Percentiles rank a stretch among this genome's conserved stretches.
These are phyloP conservation scores for Tulasnella sp. DNA, from an alignment of 768 basidiomycete species.

Conservation along the genomic window DNA sequence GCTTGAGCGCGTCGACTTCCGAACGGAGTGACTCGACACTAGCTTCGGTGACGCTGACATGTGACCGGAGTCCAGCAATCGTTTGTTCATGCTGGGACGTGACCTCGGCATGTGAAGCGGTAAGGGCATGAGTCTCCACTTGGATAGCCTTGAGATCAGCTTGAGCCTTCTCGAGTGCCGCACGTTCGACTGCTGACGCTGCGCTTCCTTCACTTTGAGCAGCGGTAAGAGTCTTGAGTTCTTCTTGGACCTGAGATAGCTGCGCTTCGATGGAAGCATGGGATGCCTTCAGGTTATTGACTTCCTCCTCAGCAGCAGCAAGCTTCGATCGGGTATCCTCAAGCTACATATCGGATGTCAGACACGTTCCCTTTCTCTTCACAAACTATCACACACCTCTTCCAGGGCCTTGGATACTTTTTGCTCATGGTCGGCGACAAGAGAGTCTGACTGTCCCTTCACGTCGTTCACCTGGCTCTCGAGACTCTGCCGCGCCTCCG, in stretches of 20 bases:
- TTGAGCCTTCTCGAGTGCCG: constrained; percentile 55
- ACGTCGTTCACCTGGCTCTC: constrained; percentile 17
- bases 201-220: constrained; percentile 35
- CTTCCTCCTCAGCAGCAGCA: constrained; percentile 38
- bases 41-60: constrained; percentile 14
- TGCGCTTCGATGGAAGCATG: constrained; percentile 45
- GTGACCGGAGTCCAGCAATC: constrained; percentile 19
- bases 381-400: constrained; percentile 13
- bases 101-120: constrained; percentile 38
- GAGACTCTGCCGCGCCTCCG: constrained; percentile 11
- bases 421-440: constrained; percentile 1
- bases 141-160: constrained; percentile 50
- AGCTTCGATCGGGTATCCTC: constrained; percentile 45
- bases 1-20: constrained; percentile 46
- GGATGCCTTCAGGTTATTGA: constrained; percentile 29
- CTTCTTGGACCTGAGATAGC: constrained; percentile 43
- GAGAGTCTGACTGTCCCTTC: constrained; percentile 13
- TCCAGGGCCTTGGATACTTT: background rate
- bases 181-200: constrained; percentile 54
- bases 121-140: constrained; percentile 44
- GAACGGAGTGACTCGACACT: constrained; percentile 37
- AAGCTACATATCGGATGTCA: constrained; percentile 26
- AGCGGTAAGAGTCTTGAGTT: constrained; percentile 39
- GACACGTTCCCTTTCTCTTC: background rate
- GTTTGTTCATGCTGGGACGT: constrained; percentile 13